phyloP scores from a whole-genome alignment of 495 filamentous ascomycete species.

The Penicillium silybi region DNA sequence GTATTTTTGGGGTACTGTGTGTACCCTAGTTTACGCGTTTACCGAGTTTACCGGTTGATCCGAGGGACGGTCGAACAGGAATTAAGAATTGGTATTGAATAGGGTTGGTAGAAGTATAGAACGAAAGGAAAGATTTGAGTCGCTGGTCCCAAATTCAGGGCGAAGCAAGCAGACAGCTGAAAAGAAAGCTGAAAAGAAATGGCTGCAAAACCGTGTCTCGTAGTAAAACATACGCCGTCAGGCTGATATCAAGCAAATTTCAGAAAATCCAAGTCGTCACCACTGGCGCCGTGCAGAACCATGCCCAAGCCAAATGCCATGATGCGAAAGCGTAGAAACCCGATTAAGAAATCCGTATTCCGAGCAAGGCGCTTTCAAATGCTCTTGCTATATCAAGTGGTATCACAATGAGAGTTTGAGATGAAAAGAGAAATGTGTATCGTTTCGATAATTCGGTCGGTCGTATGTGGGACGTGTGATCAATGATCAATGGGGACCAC shows the following conservation, averaged over 20 bases:
- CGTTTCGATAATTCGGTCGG: not conserved
- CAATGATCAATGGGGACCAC: not conserved
- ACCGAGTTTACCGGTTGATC: not conserved
- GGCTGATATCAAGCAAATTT: conserved; percentile 9
- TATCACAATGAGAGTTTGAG: conserved; percentile 3
- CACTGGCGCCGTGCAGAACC: conserved; percentile 20
- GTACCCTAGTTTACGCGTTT: not conserved
- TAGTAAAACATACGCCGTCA: conserved; percentile 21
- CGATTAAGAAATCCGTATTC: not conserved
- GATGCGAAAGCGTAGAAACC: conserved; percentile 10
- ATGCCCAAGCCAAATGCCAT: conserved; percentile 17
- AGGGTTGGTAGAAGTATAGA: conserved; percentile 1
- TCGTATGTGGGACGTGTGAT: not conserved
- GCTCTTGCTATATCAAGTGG: not conserved
- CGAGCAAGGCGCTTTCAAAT: not conserved
- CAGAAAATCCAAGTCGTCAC: conserved; percentile 13
- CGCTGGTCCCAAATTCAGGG: conserved; percentile 6
- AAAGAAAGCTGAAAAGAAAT: conserved; percentile 7
- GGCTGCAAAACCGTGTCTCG: conserved; percentile 21
- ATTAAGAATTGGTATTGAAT: conserved; percentile 15
- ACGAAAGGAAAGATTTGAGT: conserved; percentile 5
- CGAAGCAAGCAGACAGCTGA: conserved; percentile 1
- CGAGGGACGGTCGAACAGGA: not conserved
- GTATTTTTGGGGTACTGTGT: conserved; percentile 7
- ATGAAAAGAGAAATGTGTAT: not conserved